Base-by-base conservation (phyloP, 306 rosid species). In the Rosa chinensis region DNA sequence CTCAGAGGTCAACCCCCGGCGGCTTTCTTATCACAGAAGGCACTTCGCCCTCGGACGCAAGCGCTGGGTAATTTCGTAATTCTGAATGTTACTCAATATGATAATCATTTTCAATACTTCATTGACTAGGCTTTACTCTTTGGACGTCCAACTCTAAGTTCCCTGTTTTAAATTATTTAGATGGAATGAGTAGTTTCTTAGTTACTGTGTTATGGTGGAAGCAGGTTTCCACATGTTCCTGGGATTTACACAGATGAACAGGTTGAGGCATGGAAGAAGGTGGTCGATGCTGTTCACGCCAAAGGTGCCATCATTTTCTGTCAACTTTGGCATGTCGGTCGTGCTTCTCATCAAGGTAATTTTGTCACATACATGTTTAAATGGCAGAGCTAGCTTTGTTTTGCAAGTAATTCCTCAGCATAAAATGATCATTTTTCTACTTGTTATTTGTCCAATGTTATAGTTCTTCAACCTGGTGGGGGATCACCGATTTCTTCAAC, bases 291-390 rank as follows among this genome's bases (percentile, higher is more conserved):
- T 0, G 99, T 92, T 20, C 98, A 95, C 79, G 93, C 89, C 70
- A 90, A 91, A 76, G 96, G 99, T 66, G 82, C 88, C 86, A 63
- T 91, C 40, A 80, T 92, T 79, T 95, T 91, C 82, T 93, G 98
- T 85, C 99, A 95, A 77, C 88, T 95, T 10, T 95, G 99, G 96
- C 99, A 92, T 61, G 99, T 93, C 4, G 99, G 99, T 47, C 93
- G 98, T 66, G 98, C 98, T 6, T 93, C 99, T 18, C 98, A 90
- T 81, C 82, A 79, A 77, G 87, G 92, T 90, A 81, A 16, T 14
- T 4, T 20, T 61, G 0, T 28, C 37, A 25, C 66, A 3, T 21
- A 2, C 4, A 23, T 9, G 8, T 25, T 6, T 37, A 35, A 2
- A 16, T 66, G 23, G 48, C n/a, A 5, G 13, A 8, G 8, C 16